phyloP scores from a whole-genome alignment of 805 yeast species.

The Starmerella khaoyaiensis region DNA sequence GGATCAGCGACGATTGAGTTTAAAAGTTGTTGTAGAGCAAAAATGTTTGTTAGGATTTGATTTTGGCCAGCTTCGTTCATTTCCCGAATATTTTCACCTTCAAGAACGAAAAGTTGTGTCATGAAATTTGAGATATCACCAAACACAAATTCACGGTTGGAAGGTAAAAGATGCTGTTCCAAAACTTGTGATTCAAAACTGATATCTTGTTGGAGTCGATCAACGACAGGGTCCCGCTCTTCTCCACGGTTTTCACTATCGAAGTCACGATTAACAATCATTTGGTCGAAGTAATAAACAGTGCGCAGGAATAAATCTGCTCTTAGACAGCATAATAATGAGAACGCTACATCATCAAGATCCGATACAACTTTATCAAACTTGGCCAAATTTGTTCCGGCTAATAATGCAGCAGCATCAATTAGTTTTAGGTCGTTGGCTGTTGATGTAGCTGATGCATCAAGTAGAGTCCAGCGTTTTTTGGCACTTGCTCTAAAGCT shows the following conservation, averaged over 20 bases:
- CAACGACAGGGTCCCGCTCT: constrained; percentile 46
- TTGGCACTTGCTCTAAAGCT: constrained; percentile 14
- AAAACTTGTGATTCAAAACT: constrained; percentile 36
- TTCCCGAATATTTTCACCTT: constrained; percentile 37
- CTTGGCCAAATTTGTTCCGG: constrained; percentile 20
- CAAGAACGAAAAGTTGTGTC: constrained; percentile 40
- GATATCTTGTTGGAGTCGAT: constrained; percentile 39
- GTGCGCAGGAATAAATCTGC: constrained; percentile 45
- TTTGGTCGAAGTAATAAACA: constrained; percentile 39
- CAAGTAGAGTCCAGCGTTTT: constrained; percentile 27
- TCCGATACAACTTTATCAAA: constrained; percentile 23
- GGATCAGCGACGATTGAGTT: constrained; percentile 43
- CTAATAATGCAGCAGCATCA: constrained; percentile 11
- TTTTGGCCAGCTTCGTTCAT: constrained; percentile 49
- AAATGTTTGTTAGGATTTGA: constrained; percentile 45
- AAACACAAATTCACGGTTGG: constrained; percentile 28
- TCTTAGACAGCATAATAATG: constrained; percentile 35
- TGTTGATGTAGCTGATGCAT: constrained; percentile 12
- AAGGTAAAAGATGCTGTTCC: constrained; percentile 24
- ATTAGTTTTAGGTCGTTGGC: neutral
- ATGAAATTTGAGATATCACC: constrained; percentile 42
- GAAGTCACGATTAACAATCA: constrained; percentile 40
- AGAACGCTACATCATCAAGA: constrained; percentile 22
- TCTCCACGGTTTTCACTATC: constrained; percentile 41
- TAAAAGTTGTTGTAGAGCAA: constrained; percentile 56